Conservation (phyloP, 1,284 basidiomycete genomes). For the Trametes polyzona region DNA sequence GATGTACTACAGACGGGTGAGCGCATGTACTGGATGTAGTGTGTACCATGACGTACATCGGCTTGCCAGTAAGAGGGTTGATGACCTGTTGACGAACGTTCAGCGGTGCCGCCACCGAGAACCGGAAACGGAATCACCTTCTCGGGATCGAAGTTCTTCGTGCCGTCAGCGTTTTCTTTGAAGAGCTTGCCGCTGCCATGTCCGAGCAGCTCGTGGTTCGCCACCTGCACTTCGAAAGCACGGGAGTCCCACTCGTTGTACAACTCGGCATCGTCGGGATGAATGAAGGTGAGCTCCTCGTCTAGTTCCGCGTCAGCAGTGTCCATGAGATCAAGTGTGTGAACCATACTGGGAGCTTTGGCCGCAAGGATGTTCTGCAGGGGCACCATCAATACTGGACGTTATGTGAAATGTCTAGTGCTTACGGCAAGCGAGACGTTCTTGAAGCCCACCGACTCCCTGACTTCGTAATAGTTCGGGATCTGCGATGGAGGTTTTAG, state of each 20-base stretch:
- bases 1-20: conserved; percentile 49
- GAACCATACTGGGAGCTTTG: conserved; percentile 71
- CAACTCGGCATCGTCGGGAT: conserved; percentile 68
- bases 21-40: neutral
- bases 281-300: conserved; percentile 80
- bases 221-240: conserved; percentile 84
- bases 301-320: conserved; percentile 43
- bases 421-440: conserved; percentile 77
- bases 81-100: conserved; percentile 55
- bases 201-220: conserved; percentile 82
- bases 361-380: conserved; percentile 85
- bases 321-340: neutral
- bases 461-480: conserved; percentile 79
- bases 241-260: conserved; percentile 78
- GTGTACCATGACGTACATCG: conserved; percentile 55
- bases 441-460: conserved; percentile 83
- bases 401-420: neutral
- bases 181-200: conserved; percentile 83
- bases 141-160: conserved; percentile 76
- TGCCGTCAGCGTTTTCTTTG: conserved; percentile 74
- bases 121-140: conserved; percentile 45
- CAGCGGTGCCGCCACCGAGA: neutral
- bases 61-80: conserved; percentile 84
- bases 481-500: too few species aligned
- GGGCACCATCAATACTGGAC: too few species aligned